Evolutionary conservation across 1,284 basidiomycete species (phyloP).

Genomic region (Boletellus deceptivus): DNA sequence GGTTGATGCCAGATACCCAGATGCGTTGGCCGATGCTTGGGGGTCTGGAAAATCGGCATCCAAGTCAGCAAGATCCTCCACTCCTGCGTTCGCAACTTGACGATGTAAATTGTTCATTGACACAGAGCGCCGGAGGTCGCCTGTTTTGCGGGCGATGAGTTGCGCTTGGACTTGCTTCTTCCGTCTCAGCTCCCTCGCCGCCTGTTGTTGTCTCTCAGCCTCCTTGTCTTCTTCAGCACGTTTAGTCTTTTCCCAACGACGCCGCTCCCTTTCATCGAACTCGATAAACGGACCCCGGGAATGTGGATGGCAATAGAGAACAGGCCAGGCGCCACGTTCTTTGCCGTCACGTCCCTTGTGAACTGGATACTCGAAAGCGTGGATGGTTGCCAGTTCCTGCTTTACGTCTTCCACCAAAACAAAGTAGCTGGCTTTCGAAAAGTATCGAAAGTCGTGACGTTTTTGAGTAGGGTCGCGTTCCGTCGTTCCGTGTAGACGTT

Average conservation of each 20-base stretch:
- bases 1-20: slow-evolving; percentile 62
- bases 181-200: slow-evolving; percentile 41
- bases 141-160: slow-evolving; percentile 39
- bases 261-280: slow-evolving; percentile 70
- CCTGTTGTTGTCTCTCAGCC: slow-evolving; percentile 44
- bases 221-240: slow-evolving; percentile 50
- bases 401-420: slow-evolving; percentile 90
- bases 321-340: slow-evolving; percentile 61
- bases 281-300: slow-evolving; percentile 70
- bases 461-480: slow-evolving; percentile 91
- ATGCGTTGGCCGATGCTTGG: slow-evolving; percentile 59
- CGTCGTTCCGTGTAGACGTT: slow-evolving; percentile 79
- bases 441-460: slow-evolving; percentile 88
- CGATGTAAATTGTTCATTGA: slow-evolving; percentile 77
- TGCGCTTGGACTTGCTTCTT: slow-evolving; percentile 43
- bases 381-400: slow-evolving; percentile 72
- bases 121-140: slow-evolving; percentile 71
- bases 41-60: slow-evolving; percentile 48
- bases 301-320: slow-evolving; percentile 68
- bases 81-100: slow-evolving; percentile 37
- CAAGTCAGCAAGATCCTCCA: slow-evolving; percentile 43
- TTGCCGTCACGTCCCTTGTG: slow-evolving; percentile 50
- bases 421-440: slow-evolving; percentile 75
- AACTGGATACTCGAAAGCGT: slow-evolving; percentile 62
- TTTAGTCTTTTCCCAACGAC: slow-evolving; percentile 59